Base-by-base conservation (phyloP, 1,139 yeast species). In the Candida sp. region DNA sequence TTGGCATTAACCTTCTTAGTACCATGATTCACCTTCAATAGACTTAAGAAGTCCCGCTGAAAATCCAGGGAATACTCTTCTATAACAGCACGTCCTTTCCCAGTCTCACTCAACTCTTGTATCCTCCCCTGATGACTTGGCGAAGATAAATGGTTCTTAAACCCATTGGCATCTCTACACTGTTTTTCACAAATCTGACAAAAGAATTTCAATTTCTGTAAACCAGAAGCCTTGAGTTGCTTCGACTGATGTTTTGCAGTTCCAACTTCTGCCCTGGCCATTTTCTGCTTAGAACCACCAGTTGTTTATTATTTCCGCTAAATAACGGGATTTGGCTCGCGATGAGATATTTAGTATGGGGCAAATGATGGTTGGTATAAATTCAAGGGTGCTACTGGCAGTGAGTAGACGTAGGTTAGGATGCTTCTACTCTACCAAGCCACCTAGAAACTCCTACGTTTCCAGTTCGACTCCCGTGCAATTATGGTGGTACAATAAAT, bases 81-180 rank as follows among this genome's bases (percentile, higher is more conserved):
- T 0, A 88, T 77, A 36, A 81, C 76, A 22, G 64, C 53, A 3
- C 57, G 56, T 1, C 73, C 64, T 11, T 51, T 63, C 1, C 81
- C 75, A 15, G 66, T 64, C 15, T 76, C 70, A 43, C 66, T 60
- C 44, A 40, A 56, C 71, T 70, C 60, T 49, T 42, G 50, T 46
- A 84, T 77, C 44, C 79, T 79, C 25, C 79, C 77, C 40, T 77
- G 66, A 60, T 93, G 99, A 1, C 87, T 75, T 36, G 88, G 90
- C n/a, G 96, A 84, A 49, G 76, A 75, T 19, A 84, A 73, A 62
- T 93, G 99, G 58, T 93, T 87, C 57, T 86, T 84, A 68, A 87
- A 93, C 30, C 99, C 99, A 64, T 93, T 93, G 50, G 87, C 93
- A 60, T 95, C 99, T 43, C 98, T 72, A 61, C 98, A 91, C 65